Evolutionary conservation across 306 rosid species (phyloP).

Genomic region (Cucumis melo): DNA sequence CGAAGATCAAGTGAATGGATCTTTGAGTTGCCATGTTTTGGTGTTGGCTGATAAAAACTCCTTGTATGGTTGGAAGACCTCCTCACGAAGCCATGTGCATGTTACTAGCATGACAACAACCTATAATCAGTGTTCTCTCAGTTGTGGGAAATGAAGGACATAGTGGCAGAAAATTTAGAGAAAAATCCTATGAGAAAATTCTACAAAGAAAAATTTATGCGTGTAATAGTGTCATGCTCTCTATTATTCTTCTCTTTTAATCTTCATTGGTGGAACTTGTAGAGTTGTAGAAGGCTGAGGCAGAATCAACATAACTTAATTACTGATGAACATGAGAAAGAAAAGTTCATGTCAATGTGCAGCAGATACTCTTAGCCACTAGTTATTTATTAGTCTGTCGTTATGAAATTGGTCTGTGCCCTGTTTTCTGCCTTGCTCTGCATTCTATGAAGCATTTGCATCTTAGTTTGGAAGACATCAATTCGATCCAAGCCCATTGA

Average conservation of each 20-base stretch:
- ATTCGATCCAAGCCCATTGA: background rate
- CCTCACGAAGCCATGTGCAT: background rate
- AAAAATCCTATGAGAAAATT: background rate
- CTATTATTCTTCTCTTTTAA: background rate
- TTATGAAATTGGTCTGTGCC: background rate
- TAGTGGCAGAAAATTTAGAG: background rate
- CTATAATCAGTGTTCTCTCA: background rate
- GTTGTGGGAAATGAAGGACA: background rate
- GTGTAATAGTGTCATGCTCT: background rate
- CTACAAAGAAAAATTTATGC: background rate
- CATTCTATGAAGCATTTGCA: background rate
- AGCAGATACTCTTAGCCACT: background rate
- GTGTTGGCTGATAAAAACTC: background rate
- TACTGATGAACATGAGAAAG: background rate
- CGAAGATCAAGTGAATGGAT: no score
- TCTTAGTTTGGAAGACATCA: background rate
- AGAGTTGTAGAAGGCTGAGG: background rate
- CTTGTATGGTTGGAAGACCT: background rate
- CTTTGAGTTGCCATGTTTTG: background rate
- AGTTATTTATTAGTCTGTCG: background rate
- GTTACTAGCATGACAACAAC: background rate
- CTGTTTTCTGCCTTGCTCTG: background rate
- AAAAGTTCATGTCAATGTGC: background rate
- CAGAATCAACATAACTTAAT: background rate
- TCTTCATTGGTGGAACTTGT: background rate